phyloP scores from a whole-genome alignment of 129 eudicot genomes.

The Mikania micrantha region DNA sequence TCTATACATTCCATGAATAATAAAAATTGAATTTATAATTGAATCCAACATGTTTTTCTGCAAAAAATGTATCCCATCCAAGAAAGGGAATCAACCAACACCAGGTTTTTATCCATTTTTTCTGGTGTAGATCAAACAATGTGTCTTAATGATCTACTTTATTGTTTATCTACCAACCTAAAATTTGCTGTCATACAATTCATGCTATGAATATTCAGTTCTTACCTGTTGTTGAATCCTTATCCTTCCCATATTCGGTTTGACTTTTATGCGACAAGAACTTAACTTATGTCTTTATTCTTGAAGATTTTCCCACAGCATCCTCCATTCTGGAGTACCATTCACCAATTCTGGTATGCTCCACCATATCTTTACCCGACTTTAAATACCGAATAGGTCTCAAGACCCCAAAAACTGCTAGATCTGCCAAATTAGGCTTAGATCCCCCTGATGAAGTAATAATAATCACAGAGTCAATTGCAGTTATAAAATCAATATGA shows the following conservation, averaged over 20 bases:
- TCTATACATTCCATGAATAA: too few relatives aligned
- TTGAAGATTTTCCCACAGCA: slow-evolving; percentile 38
- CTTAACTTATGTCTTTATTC: slow-evolving; percentile 30
- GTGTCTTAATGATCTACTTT: not conserved
- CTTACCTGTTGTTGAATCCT: not conserved
- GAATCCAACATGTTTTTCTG: not conserved
- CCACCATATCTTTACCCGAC: slow-evolving; percentile 43
- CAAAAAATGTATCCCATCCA: slow-evolving; percentile 18
- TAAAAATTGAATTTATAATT: not conserved
- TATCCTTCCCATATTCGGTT: not conserved
- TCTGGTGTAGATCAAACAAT: not conserved
- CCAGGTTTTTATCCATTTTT: slow-evolving; percentile 7
- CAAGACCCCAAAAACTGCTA: slow-evolving; percentile 37
- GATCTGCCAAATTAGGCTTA: slow-evolving; percentile 38
- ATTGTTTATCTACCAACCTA: slow-evolving; percentile 12
- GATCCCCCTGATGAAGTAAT: slow-evolving; percentile 26
- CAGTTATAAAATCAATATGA: not conserved
- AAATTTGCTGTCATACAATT: too few relatives aligned
- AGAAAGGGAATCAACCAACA: not conserved
- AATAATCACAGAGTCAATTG: not conserved
- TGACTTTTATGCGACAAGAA: not conserved
- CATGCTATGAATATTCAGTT: not conserved
- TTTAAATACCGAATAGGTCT: slow-evolving; percentile 33
- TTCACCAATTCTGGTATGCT: slow-evolving; percentile 34
- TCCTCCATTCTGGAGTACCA: slow-evolving; percentile 38